Evolutionary conservation across 331 rosid genomes (phyloP).

Genomic region (Pyracantha coccinea): DNA sequence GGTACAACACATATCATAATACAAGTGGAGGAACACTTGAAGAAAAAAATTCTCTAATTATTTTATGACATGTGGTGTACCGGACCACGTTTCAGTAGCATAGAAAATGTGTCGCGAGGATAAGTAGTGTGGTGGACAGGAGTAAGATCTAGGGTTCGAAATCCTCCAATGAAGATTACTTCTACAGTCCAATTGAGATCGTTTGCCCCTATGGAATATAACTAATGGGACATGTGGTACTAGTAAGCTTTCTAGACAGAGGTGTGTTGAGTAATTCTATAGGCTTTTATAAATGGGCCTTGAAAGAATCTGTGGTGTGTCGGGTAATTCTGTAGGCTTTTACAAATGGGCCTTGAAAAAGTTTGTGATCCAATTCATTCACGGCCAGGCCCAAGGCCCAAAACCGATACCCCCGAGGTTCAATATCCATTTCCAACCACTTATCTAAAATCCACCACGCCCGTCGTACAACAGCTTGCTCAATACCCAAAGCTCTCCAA

Average conservation of each 20-base stretch:
- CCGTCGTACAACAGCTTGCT: neutral
- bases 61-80: neutral
- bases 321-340: neutral
- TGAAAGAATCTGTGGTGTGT: neutral
- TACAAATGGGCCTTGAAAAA: neutral
- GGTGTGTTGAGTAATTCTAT: neutral
- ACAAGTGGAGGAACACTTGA: no score
- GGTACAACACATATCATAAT: no score
- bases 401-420: neutral
- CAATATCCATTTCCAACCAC: neutral
- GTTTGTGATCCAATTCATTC: neutral
- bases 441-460: neutral
- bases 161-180: neutral
- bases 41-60: no score
- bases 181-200: neutral
- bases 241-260: neutral
- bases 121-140: neutral
- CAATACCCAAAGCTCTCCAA: neutral
- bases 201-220: neutral
- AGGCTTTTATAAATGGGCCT: no score
- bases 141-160: neutral
- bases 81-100: rapidly evolving
- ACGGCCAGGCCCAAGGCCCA: neutral
- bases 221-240: neutral
- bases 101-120: no score